Percentiles rank a stretch among this genome's conserved stretches.
These are phyloP conservation scores for Azolla pinnata DNA, from an alignment of 75 land plant genomes.

Conservation along the genomic window DNA sequence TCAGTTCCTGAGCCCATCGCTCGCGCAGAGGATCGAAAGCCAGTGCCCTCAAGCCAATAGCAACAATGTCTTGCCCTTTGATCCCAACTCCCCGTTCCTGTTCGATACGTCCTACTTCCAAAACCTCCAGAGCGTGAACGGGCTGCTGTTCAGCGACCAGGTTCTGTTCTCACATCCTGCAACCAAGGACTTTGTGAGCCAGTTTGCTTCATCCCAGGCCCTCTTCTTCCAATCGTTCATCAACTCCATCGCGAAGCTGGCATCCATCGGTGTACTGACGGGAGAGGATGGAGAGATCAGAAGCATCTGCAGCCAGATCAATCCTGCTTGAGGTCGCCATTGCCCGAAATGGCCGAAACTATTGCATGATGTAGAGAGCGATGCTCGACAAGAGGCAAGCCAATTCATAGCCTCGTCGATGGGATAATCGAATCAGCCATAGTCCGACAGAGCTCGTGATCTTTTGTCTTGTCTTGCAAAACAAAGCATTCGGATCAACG, in stretches of 20 bases:
- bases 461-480: too few relatives aligned
- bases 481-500: too few relatives aligned
- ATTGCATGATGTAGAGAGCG: too few relatives aligned
- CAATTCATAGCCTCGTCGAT: too few relatives aligned
- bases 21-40: slow-evolving; percentile 1
- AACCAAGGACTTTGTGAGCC: slow-evolving; percentile 22
- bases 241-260: slow-evolving; percentile 16
- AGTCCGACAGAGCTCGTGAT: too few relatives aligned
- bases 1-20: slow-evolving; percentile 20
- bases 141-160: slow-evolving; percentile 31
- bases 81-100: slow-evolving; percentile 20
- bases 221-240: slow-evolving; percentile 18
- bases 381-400: too few relatives aligned
- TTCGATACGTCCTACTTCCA: slow-evolving; percentile 41
- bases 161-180: slow-evolving; percentile 20
- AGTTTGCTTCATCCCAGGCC: slow-evolving; percentile 9
- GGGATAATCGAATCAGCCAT: too few relatives aligned
- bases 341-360: too few relatives aligned
- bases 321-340: background rate
- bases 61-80: slow-evolving; percentile 21
- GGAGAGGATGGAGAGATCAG: slow-evolving; percentile 27
- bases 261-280: slow-evolving; percentile 19
- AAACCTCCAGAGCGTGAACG: slow-evolving; percentile 16
- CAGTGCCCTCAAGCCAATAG: slow-evolving; percentile 12
- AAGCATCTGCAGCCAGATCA: background rate